phyloP scores from a whole-genome alignment of 129 eudicot species.

The Pseudognaphalium luteoalbum region DNA sequence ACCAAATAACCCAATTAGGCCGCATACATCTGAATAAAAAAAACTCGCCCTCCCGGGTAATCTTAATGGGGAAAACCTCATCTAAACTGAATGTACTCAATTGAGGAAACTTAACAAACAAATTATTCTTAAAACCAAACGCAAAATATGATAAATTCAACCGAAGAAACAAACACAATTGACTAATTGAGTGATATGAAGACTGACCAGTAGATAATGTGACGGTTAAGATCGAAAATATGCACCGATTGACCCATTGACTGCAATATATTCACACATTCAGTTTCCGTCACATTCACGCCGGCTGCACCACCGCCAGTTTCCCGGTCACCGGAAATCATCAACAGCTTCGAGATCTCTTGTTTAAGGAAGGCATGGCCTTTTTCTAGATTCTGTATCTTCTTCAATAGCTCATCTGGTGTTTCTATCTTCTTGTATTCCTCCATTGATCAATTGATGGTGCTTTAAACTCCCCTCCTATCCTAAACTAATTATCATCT shows the following conservation, averaged over 20 bases:
- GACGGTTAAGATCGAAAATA: background rate
- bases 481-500: too few relatives aligned
- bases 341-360: conserved; percentile 58
- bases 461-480: too few relatives aligned
- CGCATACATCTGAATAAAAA: too few relatives aligned
- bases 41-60: too few relatives aligned
- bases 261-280: conserved; percentile 61
- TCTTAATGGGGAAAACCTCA: too few relatives aligned
- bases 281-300: conserved; percentile 23
- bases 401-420: conserved; percentile 60
- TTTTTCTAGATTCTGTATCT: conserved; percentile 71
- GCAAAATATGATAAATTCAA: too few relatives aligned
- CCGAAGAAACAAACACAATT: too few relatives aligned
- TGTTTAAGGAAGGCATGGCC: conserved; percentile 61
- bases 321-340: conserved; percentile 31
- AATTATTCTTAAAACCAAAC: too few relatives aligned
- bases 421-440: conserved; percentile 7
- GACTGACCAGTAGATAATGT: conserved; percentile 4
- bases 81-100: too few relatives aligned
- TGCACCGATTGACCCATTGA: conserved; percentile 4
- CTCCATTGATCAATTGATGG: background rate
- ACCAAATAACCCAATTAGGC: too few relatives aligned
- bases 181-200: background rate
- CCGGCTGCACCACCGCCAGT: background rate
- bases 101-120: too few relatives aligned